These are phyloP conservation scores for Cylindrotheca fusiformis DNA, from an alignment of 108 stramenopile genomes.

Conservation along the genomic window DNA sequence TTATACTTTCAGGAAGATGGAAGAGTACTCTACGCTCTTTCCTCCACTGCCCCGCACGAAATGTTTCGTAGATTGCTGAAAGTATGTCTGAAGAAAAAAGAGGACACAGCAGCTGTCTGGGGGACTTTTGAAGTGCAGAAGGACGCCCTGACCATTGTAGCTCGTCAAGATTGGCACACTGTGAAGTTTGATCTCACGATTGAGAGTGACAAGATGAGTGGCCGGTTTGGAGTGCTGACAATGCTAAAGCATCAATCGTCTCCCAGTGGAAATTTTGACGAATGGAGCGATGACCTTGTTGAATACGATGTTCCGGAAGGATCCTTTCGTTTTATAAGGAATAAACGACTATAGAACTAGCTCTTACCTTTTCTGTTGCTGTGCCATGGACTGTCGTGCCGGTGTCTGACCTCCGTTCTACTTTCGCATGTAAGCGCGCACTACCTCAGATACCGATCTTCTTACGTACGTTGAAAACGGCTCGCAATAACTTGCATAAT, in stretches of 20 bases:
- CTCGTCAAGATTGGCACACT: constrained; percentile 56
- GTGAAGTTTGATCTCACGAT: constrained; percentile 52
- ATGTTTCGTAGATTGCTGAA: constrained; percentile 66
- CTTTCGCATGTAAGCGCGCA: too few species aligned
- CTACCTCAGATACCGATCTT: too few species aligned
- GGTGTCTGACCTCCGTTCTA: too few species aligned
- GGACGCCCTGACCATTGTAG: constrained; percentile 50
- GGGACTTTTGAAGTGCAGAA: constrained; percentile 69
- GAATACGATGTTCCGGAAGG: constrained; percentile 61
- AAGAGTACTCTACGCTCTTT: constrained; percentile 72
- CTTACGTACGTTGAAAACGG: too few species aligned
- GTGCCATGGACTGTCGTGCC: too few species aligned
- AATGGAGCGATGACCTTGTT: constrained; percentile 49
- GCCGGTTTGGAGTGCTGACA: constrained; percentile 49
- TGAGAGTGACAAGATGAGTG: constrained; percentile 29
- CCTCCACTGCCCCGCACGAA: constrained; percentile 59
- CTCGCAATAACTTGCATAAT: too few species aligned
- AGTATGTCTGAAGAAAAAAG: constrained; percentile 39
- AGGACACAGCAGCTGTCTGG: constrained; percentile 55
- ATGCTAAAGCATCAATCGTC: constrained; percentile 65
- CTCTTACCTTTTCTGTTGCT: too few species aligned
- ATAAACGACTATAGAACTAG: constrained; percentile 55
- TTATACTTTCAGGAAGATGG: constrained; percentile 84
- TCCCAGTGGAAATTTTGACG: constrained; percentile 56
- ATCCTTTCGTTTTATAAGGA: constrained; percentile 61